Evolutionary conservation across 148 eudicot species (phyloP).

Genomic region (Suaeda aralocaspica): DNA sequence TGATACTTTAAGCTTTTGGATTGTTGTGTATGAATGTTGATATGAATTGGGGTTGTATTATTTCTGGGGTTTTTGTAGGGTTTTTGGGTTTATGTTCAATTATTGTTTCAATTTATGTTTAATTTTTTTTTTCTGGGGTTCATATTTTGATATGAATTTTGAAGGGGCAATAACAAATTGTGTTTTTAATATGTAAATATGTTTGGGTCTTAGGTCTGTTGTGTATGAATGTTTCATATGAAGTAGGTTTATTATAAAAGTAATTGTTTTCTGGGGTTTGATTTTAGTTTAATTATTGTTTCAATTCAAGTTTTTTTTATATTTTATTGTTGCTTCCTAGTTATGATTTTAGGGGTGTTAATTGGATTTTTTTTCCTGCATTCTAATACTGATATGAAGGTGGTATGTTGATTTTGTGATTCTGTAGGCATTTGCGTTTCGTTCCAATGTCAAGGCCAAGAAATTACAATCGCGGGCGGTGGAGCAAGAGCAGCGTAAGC

Average conservation of each 20-base stretch:
- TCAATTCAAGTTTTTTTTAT: neutral
- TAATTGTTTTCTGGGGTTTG: neutral
- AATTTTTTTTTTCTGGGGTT: too few relatives aligned
- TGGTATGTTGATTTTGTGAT: neutral
- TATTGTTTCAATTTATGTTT: neutral
- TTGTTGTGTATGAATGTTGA: neutral
- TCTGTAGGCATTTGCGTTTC: constrained; percentile 40
- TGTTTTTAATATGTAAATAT: too few relatives aligned
- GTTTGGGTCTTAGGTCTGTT: too few relatives aligned
- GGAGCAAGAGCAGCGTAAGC: constrained; percentile 88
- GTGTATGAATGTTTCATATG: too few relatives aligned
- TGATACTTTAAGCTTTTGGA: neutral
- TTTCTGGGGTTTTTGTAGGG: neutral
- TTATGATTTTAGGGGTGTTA: neutral
- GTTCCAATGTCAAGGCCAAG: constrained; percentile 73
- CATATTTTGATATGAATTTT: too few relatives aligned
- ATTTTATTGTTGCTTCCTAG: neutral
- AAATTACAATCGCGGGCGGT: constrained; percentile 54
- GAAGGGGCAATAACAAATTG: too few relatives aligned
- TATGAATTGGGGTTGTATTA: neutral
- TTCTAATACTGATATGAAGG: neutral
- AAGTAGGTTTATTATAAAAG: too few relatives aligned
- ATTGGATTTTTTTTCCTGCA: neutral
- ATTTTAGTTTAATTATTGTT: neutral
- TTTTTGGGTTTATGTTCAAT: neutral